These are phyloP conservation scores for Inga oerstediana DNA, from an alignment of 306 rosid genomes.

Conservation along the genomic window DNA sequence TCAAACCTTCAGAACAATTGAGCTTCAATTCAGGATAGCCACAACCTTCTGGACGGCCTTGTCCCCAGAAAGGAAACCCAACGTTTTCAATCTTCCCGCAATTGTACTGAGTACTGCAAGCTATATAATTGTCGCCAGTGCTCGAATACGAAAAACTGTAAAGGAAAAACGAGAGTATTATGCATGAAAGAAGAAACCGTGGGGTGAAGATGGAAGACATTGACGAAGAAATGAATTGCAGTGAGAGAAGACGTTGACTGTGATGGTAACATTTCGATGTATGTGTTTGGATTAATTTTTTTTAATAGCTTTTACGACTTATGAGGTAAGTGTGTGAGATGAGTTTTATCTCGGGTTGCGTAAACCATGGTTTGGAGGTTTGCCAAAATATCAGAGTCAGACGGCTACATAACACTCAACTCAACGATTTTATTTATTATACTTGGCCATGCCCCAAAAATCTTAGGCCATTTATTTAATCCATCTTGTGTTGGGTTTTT, in stretches of 20 bases:
- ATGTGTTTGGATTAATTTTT: no score
- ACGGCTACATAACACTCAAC: not conserved
- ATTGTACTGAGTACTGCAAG: not conserved
- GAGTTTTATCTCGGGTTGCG: no score
- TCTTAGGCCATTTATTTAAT: not conserved
- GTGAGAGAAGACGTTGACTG: not conserved
- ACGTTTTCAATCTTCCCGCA: not conserved
- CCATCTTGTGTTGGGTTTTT: no score
- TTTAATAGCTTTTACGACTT: no score
- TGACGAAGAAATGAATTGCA: not conserved
- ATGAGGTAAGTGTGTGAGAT: no score
- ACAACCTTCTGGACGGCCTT: constrained; percentile 35
- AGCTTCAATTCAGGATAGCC: constrained; percentile 48
- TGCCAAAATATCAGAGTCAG: not conserved
- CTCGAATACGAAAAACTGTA: not conserved
- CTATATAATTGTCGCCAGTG: not conserved
- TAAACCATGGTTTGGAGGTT: no score
- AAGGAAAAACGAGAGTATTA: not conserved
- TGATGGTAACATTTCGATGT: no score
- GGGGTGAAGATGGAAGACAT: constrained; percentile 1
- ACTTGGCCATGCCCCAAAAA: not conserved
- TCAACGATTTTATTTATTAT: not conserved
- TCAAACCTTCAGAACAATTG: constrained; percentile 17
- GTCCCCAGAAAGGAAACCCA: constrained; percentile 42
- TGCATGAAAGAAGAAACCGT: not conserved